Evolutionary conservation across 805 yeast genomes (phyloP), one percentile per base, ranked within the genome.

Genomic region (Cyberlindnera americana): DNA sequence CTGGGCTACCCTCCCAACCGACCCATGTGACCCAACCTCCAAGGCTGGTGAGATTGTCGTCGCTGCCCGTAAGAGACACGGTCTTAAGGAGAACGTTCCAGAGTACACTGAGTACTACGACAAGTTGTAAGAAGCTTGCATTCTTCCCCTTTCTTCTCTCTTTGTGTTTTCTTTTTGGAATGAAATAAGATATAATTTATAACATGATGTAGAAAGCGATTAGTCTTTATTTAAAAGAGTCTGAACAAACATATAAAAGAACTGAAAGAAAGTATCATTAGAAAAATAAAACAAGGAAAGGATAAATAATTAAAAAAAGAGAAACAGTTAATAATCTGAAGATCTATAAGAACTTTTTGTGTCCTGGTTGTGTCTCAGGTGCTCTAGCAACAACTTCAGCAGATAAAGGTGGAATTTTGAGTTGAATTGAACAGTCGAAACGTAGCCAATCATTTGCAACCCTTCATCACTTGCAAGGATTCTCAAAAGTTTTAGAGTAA

Each of bases 41-140:
- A 78, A 78, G 74, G 78, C 84, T 60, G 84, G 84, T 71, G 66
- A 62, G 56, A 78, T 79, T 59, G 84, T 78, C 49, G 41, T 54
- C 40, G 82, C 71, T 55, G 73, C 81, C 72, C 87, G 99, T 78
- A 85, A 83, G 81, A 84, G 97, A 75, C 87, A 83, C 70, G 98
- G 98, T 80, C 69, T 87, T 81, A 91, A 91, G 86, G 91, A 87
- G 64, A 83, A 70, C 62, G 96, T 91, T 73, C 98, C 98, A 77
- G 96, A 95, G 71, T 93, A 91, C 86, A 96, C 88, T 78, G 97
- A 93, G 78, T 93, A 88, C 85, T 90, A 90, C 76, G 95, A 84
- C 73, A 84, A 83, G 73, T 82, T 84, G 73, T 84, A 81, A 54
- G 57, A 32, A 21, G 43, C 22, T 36, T 36, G 18, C 18, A n/a